phyloP scores from a whole-genome alignment of 2,329 filamentous ascomycete genomes.

The Colletotrichum echinochloae region DNA sequence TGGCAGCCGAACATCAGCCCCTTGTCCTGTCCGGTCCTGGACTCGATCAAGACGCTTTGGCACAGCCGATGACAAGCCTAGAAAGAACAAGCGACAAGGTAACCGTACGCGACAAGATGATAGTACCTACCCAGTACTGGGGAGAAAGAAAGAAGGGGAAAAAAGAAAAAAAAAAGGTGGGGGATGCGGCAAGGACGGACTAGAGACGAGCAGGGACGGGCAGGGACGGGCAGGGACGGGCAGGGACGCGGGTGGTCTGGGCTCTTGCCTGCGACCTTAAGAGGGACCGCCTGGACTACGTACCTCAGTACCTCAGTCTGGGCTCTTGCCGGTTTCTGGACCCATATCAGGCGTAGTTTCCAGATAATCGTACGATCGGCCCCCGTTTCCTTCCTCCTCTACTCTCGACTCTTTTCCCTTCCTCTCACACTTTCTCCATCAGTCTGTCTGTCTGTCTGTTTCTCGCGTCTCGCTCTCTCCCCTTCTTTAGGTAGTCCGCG shows the following conservation, averaged over 20 bases:
- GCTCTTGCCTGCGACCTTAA: too few relatives aligned
- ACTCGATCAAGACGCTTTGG: not conserved
- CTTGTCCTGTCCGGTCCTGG: not conserved
- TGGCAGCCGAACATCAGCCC: not conserved
- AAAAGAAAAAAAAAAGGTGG: too few relatives aligned
- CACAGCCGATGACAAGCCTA: not conserved
- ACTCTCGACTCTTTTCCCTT: constrained; percentile 21
- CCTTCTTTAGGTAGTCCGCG: not conserved
- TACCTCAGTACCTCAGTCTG: too few relatives aligned
- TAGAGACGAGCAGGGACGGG: not conserved
- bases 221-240: not conserved
- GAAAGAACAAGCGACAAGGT: not conserved
- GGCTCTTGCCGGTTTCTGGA: constrained; percentile 22
- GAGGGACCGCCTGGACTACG: too few relatives aligned
- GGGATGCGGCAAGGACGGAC: constrained; percentile 1
- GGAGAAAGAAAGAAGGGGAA: too few relatives aligned
- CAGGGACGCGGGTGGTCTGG: constrained; percentile 32
- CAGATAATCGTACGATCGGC: constrained; percentile 42
- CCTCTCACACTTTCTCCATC: constrained; percentile 13
- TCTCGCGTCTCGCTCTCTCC: not conserved
- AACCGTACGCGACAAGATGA: too few relatives aligned
- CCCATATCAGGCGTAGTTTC: constrained; percentile 39
- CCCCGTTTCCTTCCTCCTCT: constrained; percentile 31
- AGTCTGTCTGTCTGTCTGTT: not conserved
- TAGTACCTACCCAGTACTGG: too few relatives aligned